Evolutionary conservation across 306 rosid species (phyloP), one percentile per base, ranked within the genome.

Genomic region (Astragalus glycyphyllos): DNA sequence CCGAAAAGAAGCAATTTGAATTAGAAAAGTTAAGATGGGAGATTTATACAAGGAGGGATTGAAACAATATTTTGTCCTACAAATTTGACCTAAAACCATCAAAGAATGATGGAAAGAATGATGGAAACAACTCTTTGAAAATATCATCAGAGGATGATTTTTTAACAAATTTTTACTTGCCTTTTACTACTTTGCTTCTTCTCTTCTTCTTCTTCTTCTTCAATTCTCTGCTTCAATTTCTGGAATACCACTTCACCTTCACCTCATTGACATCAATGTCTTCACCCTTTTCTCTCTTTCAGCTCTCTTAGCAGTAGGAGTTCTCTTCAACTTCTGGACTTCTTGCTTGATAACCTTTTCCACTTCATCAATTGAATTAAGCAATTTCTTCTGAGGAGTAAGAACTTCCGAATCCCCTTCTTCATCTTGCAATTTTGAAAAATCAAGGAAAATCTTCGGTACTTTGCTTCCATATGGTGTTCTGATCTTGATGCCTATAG

Each of bases 231-330:
- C n/a, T n/a, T n/a, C n/a, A n/a, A n/a, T n/a, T n/a, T n/a, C n/a
- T n/a, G n/a, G n/a, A n/a, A n/a, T n/a, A n/a, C n/a, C n/a, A n/a
- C n/a, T n/a, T n/a, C n/a, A n/a, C n/a, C n/a, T n/a, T 65, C 45
- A 93, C 62, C 98, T 90, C 96, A 94, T 86, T 0, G 99, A 86
- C 99, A 89, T 89, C 77, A 94, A 72, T 0, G 95, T 91, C 0
- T 84, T 80, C 4, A 91, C 86, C 9, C 84, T 69, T 58, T 78
- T 87, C 38, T 89, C 87, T 32, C 96, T 84, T 74, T 90, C 99
- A 0, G 89, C 96, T 58, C 72, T 90, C 81, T 85, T 90, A 0
- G 97, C 97, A 1, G 77, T 75, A 0, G 97, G 95, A 1, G 98
- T 90, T 59, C 83, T 79, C 74, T 81, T 84, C 35, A 89, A 80